These are phyloP conservation scores for Meyerozyma sp. DNA, from an alignment of 1,139 yeast genomes.

Conservation along the genomic window DNA sequence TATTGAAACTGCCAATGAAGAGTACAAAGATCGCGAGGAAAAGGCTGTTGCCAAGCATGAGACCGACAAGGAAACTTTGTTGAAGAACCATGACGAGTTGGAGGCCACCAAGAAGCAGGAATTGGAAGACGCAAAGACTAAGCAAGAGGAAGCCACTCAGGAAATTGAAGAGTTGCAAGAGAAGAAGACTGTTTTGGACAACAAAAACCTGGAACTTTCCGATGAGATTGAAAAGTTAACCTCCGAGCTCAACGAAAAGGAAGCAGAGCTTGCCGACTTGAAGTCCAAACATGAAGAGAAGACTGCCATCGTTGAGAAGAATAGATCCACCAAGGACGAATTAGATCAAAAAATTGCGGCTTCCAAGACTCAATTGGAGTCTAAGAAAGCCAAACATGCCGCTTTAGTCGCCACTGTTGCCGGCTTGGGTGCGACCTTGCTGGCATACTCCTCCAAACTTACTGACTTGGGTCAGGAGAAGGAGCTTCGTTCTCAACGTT, in stretches of 20 bases:
- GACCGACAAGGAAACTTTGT: slow-evolving; percentile 39
- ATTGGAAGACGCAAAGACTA: slow-evolving; percentile 41
- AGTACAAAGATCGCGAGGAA: slow-evolving; percentile 42
- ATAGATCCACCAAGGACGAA: slow-evolving; percentile 36
- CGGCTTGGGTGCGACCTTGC: slow-evolving; percentile 35
- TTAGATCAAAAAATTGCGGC: slow-evolving; percentile 32
- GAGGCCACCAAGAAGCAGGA: slow-evolving; percentile 46
- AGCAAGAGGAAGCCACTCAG: slow-evolving; percentile 42
- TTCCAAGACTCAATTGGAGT: slow-evolving; percentile 28
- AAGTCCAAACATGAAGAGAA: slow-evolving; percentile 37
- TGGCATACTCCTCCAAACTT: slow-evolving; percentile 43
- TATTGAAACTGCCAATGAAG: slow-evolving; percentile 42
- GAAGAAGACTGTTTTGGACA: slow-evolving; percentile 36
- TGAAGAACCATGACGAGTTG: slow-evolving; percentile 42
- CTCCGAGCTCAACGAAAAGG: slow-evolving; percentile 34
- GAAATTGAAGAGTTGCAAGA: slow-evolving; percentile 42
- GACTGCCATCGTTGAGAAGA: slow-evolving; percentile 29
- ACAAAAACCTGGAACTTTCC: slow-evolving; percentile 39
- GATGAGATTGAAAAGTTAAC: slow-evolving; percentile 39
- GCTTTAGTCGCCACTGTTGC: slow-evolving; percentile 41
- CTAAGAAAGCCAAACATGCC: slow-evolving; percentile 34
- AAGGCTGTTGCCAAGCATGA: slow-evolving; percentile 45
- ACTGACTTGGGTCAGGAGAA: slow-evolving; percentile 35
- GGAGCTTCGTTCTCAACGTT: slow-evolving; percentile 30
- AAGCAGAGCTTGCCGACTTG: slow-evolving; percentile 35